Evolutionary conservation across 305 asterid species (phyloP).

Genomic region (Rubia tinctorum): DNA sequence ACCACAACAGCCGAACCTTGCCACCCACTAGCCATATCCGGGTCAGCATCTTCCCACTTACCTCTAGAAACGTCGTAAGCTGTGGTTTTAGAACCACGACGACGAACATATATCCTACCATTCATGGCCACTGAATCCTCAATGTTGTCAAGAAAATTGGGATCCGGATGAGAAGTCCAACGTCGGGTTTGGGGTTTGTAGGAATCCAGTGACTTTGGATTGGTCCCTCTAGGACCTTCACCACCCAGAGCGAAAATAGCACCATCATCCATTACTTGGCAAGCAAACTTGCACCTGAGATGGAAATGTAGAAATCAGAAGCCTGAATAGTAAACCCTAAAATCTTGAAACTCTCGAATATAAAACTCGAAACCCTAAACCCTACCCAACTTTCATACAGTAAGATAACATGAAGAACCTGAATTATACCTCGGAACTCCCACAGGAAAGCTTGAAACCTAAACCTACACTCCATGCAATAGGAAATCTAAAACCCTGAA

Average conservation of each 20-base stretch:
- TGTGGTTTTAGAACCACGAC: slow-evolving; percentile 37
- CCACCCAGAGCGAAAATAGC: slow-evolving; percentile 80
- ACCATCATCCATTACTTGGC: slow-evolving; percentile 53
- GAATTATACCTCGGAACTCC: background rate
- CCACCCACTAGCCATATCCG: slow-evolving; percentile 64
- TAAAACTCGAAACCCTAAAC: too few species aligned
- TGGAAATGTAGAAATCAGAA: background rate
- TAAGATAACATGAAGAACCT: too few species aligned
- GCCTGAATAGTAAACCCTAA: background rate
- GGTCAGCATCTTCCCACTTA: slow-evolving; percentile 59
- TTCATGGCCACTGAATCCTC: slow-evolving; percentile 63
- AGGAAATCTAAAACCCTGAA: background rate
- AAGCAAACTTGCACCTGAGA: slow-evolving; percentile 66
- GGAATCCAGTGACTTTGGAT: slow-evolving; percentile 59
- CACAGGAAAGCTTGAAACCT: background rate
- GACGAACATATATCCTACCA: slow-evolving; percentile 56
- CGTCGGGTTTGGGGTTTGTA: slow-evolving; percentile 39
- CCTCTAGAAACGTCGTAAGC: slow-evolving; percentile 50
- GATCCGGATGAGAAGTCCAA: slow-evolving; percentile 53
- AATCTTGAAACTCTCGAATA: too few species aligned
- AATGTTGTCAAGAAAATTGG: slow-evolving; percentile 42
- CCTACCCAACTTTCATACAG: too few species aligned
- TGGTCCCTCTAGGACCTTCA: slow-evolving; percentile 45
- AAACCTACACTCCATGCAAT: background rate
- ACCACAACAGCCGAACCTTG: slow-evolving; percentile 65